Conservation (phyloP, 2,329 filamentous ascomycete genomes). For the Fusarium sp. region DNA sequence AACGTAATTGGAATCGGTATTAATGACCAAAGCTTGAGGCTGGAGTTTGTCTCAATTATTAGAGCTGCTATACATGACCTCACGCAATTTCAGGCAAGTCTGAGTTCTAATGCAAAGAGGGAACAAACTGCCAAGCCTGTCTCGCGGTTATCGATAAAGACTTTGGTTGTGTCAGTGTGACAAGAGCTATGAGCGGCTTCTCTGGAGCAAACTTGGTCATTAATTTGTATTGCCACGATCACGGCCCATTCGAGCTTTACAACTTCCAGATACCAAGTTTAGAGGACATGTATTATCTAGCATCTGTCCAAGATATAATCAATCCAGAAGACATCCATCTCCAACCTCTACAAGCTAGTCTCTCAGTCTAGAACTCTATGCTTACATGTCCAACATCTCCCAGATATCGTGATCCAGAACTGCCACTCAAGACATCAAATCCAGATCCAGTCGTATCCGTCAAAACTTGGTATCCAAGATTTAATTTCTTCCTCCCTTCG, state of each 20-base stretch:
- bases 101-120: fast-evolving
- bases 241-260: fast-evolving
- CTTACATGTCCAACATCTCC: not conserved
- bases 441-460: not conserved
- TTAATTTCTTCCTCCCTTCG: not conserved
- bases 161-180: not conserved
- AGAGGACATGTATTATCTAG: not conserved
- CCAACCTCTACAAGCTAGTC: fast-evolving
- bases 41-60: not conserved
- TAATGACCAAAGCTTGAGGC: not conserved
- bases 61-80: not conserved
- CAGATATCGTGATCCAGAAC: not conserved
- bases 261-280: not conserved
- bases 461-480: not conserved
- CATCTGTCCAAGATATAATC: not conserved
- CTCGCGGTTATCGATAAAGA: not conserved
- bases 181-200: fast-evolving
- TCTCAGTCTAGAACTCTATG: not conserved
- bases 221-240: fast-evolving
- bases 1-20: not conserved
- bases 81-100: not conserved
- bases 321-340: not conserved
- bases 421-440: not conserved
- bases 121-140: fast-evolving
- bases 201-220: not conserved